Evolutionary conservation across 768 basidiomycete species (phyloP).

Genomic region (Serendipita sp.): DNA sequence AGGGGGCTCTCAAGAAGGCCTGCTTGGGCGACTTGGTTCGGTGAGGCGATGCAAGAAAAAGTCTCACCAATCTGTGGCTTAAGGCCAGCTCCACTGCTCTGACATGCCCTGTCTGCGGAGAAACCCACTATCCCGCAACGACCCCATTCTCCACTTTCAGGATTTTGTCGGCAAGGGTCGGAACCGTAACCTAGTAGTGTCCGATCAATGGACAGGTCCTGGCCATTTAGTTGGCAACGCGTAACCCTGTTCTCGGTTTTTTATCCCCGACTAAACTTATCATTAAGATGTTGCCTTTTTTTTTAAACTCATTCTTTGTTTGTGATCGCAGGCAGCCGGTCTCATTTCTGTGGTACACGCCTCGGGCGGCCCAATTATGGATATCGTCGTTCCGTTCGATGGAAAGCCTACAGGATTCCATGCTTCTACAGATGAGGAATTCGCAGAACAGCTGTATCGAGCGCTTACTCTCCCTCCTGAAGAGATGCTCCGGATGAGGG

Average conservation of each 20-base stretch:
- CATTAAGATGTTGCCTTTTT: neutral
- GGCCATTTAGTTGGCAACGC: no score
- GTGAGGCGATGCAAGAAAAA: no score
- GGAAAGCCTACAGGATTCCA: constrained; percentile 74
- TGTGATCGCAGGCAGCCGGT: constrained; percentile 59
- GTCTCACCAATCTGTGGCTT: no score
- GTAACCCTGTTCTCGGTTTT: neutral
- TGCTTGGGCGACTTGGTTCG: neutral
- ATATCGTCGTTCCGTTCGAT: constrained; percentile 73
- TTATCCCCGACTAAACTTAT: neutral
- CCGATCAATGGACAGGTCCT: no score
- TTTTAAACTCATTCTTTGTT: neutral
- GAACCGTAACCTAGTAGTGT: no score
- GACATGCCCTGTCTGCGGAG: no score
- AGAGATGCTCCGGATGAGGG: constrained; percentile 45
- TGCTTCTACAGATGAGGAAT: constrained; percentile 45
- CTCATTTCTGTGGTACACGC: constrained; percentile 84
- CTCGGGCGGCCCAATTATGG: constrained; percentile 79
- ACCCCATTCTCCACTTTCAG: no score
- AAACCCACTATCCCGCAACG: no score
- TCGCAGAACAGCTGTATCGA: constrained; percentile 47
- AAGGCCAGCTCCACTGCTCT: no score
- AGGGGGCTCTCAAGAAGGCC: neutral
- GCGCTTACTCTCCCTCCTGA: constrained; percentile 39
- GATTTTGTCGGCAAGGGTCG: no score